Evolutionary conservation across 2,329 filamentous ascomycete genomes (phyloP).

Genomic region (Tolypocladium ovalisporum): DNA sequence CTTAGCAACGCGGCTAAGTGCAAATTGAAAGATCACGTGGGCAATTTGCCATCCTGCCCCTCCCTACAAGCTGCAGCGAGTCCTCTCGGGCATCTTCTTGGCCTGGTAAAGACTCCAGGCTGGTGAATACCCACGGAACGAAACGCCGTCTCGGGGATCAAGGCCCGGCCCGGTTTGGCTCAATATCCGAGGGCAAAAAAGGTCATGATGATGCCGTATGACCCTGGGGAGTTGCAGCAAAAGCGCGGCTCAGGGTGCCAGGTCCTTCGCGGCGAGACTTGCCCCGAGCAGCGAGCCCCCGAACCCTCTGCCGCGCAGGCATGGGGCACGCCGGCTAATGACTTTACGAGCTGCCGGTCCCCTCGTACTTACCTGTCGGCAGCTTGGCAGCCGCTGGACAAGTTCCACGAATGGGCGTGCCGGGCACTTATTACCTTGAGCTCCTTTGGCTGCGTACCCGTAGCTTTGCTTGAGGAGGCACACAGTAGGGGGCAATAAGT

Average conservation of each 20-base stretch:
- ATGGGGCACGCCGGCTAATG: neutral
- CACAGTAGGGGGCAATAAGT: neutral
- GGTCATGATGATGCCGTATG: neutral
- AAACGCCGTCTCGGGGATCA: neutral
- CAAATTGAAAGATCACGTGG: too few species aligned
- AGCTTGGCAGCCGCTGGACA: neutral
- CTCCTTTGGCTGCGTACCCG: neutral
- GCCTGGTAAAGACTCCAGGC: neutral
- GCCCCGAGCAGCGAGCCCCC: neutral
- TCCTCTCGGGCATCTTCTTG: neutral
- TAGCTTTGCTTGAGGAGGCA: neutral
- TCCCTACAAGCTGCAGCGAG: too few species aligned
- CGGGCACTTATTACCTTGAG: neutral
- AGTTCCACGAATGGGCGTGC: neutral
- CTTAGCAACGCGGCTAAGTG: too few species aligned
- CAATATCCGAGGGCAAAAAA: too few species aligned
- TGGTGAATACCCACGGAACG: neutral
- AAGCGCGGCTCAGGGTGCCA: neutral
- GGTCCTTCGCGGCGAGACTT: neutral
- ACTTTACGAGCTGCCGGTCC: neutral
- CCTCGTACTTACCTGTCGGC: neutral
- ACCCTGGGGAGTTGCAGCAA: neutral
- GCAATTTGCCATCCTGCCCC: too few species aligned
- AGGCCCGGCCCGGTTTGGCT: neutral
- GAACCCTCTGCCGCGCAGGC: neutral